Base-by-base conservation (phyloP, 805 yeast species). In the Starmerella gropengiesseri region DNA sequence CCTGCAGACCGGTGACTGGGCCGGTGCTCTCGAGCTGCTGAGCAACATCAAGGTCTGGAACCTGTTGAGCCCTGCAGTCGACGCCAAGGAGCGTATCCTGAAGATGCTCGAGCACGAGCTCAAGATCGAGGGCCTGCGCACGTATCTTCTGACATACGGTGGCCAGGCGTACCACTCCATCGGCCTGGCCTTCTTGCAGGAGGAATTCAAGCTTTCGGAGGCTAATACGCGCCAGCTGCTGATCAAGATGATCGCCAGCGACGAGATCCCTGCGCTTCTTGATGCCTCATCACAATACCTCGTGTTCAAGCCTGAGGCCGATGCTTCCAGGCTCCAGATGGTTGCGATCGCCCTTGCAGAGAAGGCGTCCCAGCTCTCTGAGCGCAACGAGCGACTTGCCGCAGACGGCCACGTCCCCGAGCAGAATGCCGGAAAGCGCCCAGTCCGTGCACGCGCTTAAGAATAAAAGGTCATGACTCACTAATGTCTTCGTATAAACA, bases 1-100 rank as follows among this genome's bases (percentile, higher is more conserved):
- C 25, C 75, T 91, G 63, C 83, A 82, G 60, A 74, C 73, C 55
- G 95, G 96, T 53, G 84, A 89, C 59, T 91, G 98, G 97, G 66
- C 71, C 50, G 70, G 73, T 54, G 79, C 94, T 19, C 73, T 76
- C 52, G 76, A 75, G 40, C 71, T 83, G 58, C 73, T 91, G 55
- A 69, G 74, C 30, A 70, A 83, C 21, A 78, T 89, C 61, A 81
- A 81, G 67, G 78, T 82, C 55, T 91, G 97, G 97, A 73, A 74
- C 50, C 70, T 86, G 62, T 70, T 84, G 62, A 76, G 84, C 46
- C 77, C 82, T 53, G 61, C 76, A 43, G 6, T 40, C 13, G 84
- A 75, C 39, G 64, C 69, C 37, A 37, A 44, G 22, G 72, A 84
- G 59, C 77, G 77, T 65, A 64, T 64, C n/a, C 26, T 51, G 47